phyloP scores from a whole-genome alignment of 805 yeast genomes.

The Huiozyma sinensis region DNA sequence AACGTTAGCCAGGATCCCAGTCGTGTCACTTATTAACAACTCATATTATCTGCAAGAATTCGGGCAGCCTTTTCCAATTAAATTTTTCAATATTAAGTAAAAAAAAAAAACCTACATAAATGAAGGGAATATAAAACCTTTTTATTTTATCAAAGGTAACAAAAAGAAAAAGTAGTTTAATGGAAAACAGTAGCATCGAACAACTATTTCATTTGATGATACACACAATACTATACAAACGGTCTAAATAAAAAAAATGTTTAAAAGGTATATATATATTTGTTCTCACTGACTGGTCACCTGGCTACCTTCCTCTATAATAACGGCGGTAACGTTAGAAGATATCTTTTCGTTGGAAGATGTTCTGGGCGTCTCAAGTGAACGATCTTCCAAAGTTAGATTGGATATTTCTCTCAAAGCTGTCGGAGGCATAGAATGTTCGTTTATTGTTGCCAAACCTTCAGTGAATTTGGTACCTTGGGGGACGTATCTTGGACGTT shows the following conservation, averaged over 20 bases:
- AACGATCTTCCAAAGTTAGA: not conserved
- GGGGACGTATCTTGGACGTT: slow-evolving; percentile 33
- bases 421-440: not conserved
- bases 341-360: not conserved
- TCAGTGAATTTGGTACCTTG: slow-evolving; percentile 7
- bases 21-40: no score
- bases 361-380: not conserved
- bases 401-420: not conserved
- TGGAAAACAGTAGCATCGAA: no score
- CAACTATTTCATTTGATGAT: not conserved
- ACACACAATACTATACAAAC: not conserved
- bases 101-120: no score
- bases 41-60: no score
- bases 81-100: no score
- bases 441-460: not conserved
- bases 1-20: no score
- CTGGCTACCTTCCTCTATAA: not conserved
- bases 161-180: no score
- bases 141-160: no score
- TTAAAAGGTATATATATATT: no score
- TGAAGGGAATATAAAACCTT: no score
- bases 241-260: not conserved
- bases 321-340: not conserved
- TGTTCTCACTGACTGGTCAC: no score
- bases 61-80: no score